These are phyloP conservation scores for Syzygium aromaticum DNA, from an alignment of 345 rosid genomes.

Conservation along the genomic window DNA sequence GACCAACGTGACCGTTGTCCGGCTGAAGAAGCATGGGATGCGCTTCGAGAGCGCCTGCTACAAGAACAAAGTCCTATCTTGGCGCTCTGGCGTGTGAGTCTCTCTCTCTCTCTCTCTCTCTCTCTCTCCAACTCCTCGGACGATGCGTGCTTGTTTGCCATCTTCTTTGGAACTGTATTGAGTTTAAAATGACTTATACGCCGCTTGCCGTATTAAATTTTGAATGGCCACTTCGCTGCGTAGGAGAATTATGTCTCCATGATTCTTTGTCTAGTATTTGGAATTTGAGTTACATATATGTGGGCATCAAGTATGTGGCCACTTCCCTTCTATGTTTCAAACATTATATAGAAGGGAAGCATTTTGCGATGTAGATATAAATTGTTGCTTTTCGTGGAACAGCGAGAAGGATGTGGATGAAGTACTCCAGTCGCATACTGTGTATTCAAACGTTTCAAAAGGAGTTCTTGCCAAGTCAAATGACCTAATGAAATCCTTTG, in stretches of 20 bases:
- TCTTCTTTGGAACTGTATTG: background rate
- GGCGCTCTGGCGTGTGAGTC: slow-evolving; percentile 95
- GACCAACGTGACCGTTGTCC: slow-evolving; percentile 92
- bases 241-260: background rate
- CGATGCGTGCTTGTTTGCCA: background rate
- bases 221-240: background rate
- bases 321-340: background rate
- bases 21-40: slow-evolving; percentile 73
- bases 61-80: slow-evolving; percentile 97
- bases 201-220: background rate
- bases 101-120: too few relatives aligned
- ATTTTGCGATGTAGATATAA: background rate
- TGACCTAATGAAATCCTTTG: slow-evolving; percentile 58
- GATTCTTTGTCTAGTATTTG: background rate
- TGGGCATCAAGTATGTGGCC: background rate
- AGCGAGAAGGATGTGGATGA: slow-evolving; percentile 96
- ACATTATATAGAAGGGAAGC: background rate
- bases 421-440: slow-evolving; percentile 92
- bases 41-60: slow-evolving; percentile 98
- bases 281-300: background rate
- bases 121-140: background rate
- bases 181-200: background rate
- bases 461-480: slow-evolving; percentile 90
- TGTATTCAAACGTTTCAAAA: slow-evolving; percentile 82
- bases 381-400: background rate